These are phyloP conservation scores for Aspergillus saccharolyticus DNA, from an alignment of 495 filamentous ascomycete species.

Conservation along the genomic window DNA sequence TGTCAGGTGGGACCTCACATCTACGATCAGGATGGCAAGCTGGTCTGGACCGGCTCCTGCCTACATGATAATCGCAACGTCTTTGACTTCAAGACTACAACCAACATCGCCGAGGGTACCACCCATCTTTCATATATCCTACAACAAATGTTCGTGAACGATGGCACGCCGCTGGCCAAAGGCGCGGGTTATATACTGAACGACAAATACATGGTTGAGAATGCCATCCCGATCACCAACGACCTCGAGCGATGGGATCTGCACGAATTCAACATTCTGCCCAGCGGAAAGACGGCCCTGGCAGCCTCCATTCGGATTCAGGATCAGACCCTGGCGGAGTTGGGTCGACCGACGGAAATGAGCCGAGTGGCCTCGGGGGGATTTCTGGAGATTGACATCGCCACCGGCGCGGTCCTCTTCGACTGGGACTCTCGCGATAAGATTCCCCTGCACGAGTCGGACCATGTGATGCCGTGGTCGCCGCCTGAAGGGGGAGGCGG, in stretches of 20 bases:
- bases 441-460: slow-evolving; percentile 31
- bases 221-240: slow-evolving; percentile 29
- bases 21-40: slow-evolving; percentile 30
- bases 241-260: slow-evolving; percentile 35
- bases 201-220: slow-evolving; percentile 27
- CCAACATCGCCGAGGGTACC: slow-evolving; percentile 20
- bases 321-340: slow-evolving; percentile 31
- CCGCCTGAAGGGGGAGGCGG: slow-evolving; percentile 11
- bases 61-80: slow-evolving; percentile 26
- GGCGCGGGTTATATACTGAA: slow-evolving; percentile 28
- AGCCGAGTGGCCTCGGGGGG: slow-evolving; percentile 31
- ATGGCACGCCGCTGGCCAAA: slow-evolving; percentile 22
- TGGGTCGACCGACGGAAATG: slow-evolving; percentile 32
- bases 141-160: slow-evolving; percentile 19
- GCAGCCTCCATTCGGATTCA: slow-evolving; percentile 40
- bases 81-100: slow-evolving; percentile 31
- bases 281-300: slow-evolving; percentile 29
- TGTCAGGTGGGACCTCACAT: slow-evolving; percentile 39
- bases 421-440: slow-evolving; percentile 43
- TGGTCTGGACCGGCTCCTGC: slow-evolving; percentile 32
- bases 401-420: slow-evolving; percentile 35
- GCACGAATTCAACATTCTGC: slow-evolving; percentile 42
- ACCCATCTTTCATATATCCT: slow-evolving; percentile 38
- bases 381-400: slow-evolving; percentile 41
- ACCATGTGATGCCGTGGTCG: slow-evolving; percentile 40